Evolutionary conservation across 1,139 yeast species (phyloP).

Genomic region (Taphrina confusa): DNA sequence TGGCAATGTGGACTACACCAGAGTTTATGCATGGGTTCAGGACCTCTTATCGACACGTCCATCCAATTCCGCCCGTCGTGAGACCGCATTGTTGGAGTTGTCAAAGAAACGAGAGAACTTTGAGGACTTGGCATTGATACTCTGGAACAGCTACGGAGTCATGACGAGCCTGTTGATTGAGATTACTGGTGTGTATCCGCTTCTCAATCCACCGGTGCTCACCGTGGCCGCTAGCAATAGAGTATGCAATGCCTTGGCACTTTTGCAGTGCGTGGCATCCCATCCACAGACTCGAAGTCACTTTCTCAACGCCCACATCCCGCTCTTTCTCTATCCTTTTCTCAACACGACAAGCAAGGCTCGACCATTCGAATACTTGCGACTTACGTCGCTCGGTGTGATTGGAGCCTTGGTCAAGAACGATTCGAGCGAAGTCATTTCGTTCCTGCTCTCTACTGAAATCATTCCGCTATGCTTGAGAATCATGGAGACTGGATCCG

Average conservation of each 20-base stretch:
- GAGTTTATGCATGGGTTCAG: constrained; percentile 85
- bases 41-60: constrained; percentile 58
- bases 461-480: constrained; percentile 91
- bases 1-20: constrained; percentile 61
- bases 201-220: constrained; percentile 80
- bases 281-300: constrained; percentile 85
- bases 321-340: constrained; percentile 88
- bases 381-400: constrained; percentile 91
- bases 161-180: constrained; percentile 91
- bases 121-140: constrained; percentile 85
- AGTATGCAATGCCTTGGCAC: constrained; percentile 92
- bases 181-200: constrained; percentile 84
- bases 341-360: constrained; percentile 88
- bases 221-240: constrained; percentile 87
- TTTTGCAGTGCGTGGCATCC: constrained; percentile 94
- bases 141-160: constrained; percentile 93
- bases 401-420: constrained; percentile 95
- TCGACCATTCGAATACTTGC: constrained; percentile 86
- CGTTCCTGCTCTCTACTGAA: constrained; percentile 85
- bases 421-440: constrained; percentile 92
- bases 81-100: constrained; percentile 84
- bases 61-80: constrained; percentile 51
- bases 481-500: constrained; percentile 94
- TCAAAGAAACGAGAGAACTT: constrained; percentile 94
- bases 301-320: constrained; percentile 86